A percentile compares a stretch with the other conserved stretches of the same genome.
These are phyloP conservation scores for Bromus sterilis DNA, from an alignment of 176 grass and related monocot genomes.

Conservation along the genomic window DNA sequence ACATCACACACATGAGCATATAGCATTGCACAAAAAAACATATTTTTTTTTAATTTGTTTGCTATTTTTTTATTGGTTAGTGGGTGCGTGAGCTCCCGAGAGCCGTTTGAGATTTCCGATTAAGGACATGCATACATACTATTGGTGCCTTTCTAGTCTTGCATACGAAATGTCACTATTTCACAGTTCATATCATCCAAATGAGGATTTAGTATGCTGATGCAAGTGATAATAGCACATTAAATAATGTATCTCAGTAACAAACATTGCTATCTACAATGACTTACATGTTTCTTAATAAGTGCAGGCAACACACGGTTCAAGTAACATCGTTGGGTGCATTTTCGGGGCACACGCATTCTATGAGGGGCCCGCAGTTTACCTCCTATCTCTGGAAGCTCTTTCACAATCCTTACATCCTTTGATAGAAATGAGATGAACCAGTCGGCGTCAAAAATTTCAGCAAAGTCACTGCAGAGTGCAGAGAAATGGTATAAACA, in stretches of 20 bases:
- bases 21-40: no score
- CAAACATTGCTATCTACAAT: slow-evolving; percentile 2
- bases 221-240: not conserved
- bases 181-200: not conserved
- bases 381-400: slow-evolving; percentile 57
- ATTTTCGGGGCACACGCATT: slow-evolving; percentile 90
- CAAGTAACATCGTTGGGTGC: slow-evolving; percentile 74
- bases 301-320: slow-evolving; percentile 86
- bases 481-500: slow-evolving; percentile 41
- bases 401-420: slow-evolving; percentile 79
- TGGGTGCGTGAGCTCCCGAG: no score
- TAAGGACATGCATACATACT: no score
- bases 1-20: no score
- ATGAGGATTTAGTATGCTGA: not conserved
- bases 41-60: no score
- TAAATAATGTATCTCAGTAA: slow-evolving; percentile 8
- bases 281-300: slow-evolving; percentile 89
- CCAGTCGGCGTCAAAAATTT: slow-evolving; percentile 73
- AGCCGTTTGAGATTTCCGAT: no score
- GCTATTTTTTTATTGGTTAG: no score
- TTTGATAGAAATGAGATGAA: slow-evolving; percentile 75
- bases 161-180: not conserved
- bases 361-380: slow-evolving; percentile 58
- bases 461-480: slow-evolving; percentile 74
- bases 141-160: not conserved